These are phyloP conservation scores for Sextonia rubra DNA, from an alignment of 164 flowering plant species.

Conservation along the genomic window DNA sequence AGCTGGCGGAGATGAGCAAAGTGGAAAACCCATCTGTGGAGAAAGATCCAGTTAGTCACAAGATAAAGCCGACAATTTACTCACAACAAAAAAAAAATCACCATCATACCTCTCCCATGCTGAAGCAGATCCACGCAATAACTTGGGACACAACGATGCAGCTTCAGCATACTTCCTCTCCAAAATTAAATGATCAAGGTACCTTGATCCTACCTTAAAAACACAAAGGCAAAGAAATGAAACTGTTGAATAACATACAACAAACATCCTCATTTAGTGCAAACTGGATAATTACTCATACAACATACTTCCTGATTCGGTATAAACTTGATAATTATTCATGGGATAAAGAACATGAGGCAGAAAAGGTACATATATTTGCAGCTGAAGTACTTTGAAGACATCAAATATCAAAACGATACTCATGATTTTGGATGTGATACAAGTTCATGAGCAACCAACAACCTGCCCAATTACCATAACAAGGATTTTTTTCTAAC, in stretches of 20 bases:
- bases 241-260: neutral
- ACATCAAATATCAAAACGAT: no score
- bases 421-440: no score
- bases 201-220: slow-evolving; percentile 84
- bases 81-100: neutral
- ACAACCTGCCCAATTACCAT: no score
- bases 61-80: neutral
- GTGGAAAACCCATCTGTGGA: slow-evolving; percentile 90
- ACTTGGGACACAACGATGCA: slow-evolving; percentile 92
- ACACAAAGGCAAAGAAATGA: neutral
- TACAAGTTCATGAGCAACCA: no score
- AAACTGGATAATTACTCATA: no score
- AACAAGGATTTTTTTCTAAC: no score
- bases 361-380: no score
- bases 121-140: slow-evolving; percentile 88
- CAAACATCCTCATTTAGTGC: no score
- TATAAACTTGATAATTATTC: no score
- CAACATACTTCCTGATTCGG: no score
- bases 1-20: slow-evolving; percentile 99
- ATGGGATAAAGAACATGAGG: no score
- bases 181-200: slow-evolving; percentile 95
- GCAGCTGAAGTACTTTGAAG: no score
- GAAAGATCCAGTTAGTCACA: slow-evolving; percentile 15
- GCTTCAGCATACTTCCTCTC: slow-evolving; percentile 97
- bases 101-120: slow-evolving; percentile 93